Percentiles rank a stretch among this genome's conserved stretches.
These are phyloP conservation scores for Polyplosphaeria fusca DNA, from an alignment of 495 filamentous ascomycete species.

Conservation along the genomic window DNA sequence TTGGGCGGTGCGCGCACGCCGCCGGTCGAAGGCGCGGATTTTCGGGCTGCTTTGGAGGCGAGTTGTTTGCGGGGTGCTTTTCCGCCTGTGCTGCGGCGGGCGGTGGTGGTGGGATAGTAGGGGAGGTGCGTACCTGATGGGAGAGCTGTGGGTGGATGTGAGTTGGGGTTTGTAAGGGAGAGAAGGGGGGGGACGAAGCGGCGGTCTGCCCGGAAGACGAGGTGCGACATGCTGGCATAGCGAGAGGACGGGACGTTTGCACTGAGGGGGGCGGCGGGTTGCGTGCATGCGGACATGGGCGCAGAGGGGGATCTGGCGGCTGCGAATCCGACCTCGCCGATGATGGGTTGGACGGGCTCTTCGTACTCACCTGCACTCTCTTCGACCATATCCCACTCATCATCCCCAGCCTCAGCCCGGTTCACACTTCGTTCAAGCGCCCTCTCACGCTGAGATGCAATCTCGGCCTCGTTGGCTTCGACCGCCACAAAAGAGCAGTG, in stretches of 20 bases:
- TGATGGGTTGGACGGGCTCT: too few relatives aligned
- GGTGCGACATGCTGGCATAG: background rate
- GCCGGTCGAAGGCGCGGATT: slow-evolving; percentile 1
- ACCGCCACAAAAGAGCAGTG: slow-evolving; percentile 70
- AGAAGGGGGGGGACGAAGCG: background rate
- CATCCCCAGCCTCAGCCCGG: background rate
- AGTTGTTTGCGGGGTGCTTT: slow-evolving; percentile 21
- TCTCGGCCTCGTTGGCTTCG: slow-evolving; percentile 40
- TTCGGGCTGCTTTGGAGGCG: slow-evolving; percentile 9
- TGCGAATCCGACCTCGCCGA: too few relatives aligned
- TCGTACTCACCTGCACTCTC: background rate
- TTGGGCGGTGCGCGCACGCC: background rate
- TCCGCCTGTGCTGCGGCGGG: slow-evolving; percentile 13
- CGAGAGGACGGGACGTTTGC: background rate
- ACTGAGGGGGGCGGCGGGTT: too few relatives aligned
- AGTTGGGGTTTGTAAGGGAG: background rate
- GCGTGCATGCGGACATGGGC: too few relatives aligned
- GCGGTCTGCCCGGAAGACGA: background rate
- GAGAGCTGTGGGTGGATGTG: background rate
- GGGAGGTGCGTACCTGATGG: background rate
- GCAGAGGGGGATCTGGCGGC: too few relatives aligned
- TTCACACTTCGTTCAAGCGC: slow-evolving; percentile 10
- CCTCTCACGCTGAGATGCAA: slow-evolving; percentile 13
- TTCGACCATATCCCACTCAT: slow-evolving; percentile 18
- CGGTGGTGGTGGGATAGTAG: background rate